phyloP scores from a whole-genome alignment of 306 rosid species.

The Cyclanthera cordifolia region DNA sequence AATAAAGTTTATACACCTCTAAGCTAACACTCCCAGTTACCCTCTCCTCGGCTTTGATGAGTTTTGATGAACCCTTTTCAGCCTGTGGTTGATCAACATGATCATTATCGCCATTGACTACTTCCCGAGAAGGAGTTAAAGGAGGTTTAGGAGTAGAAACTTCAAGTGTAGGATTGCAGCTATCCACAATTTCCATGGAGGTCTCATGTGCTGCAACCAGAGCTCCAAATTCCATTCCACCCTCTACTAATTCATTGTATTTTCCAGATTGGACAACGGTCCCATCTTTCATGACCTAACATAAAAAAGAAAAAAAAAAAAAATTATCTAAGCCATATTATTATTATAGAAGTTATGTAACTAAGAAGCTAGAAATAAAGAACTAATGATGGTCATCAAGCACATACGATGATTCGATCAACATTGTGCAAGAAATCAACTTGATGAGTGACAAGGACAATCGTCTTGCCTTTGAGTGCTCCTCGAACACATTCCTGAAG shows the following conservation, averaged over 20 bases:
- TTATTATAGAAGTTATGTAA: no score
- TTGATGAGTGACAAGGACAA: slow-evolving; percentile 87
- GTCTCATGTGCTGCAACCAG: slow-evolving; percentile 78
- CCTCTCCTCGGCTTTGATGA: slow-evolving; percentile 35
- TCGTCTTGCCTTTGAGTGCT: slow-evolving; percentile 59
- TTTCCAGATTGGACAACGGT: slow-evolving; percentile 69
- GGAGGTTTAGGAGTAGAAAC: slow-evolving; percentile 30
- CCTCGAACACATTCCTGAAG: slow-evolving; percentile 85
- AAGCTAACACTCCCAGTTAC: slow-evolving; percentile 73
- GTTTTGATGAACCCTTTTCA: slow-evolving; percentile 25
- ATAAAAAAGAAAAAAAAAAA: background rate
- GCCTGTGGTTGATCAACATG: slow-evolving; percentile 38
- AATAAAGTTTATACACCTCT: slow-evolving; percentile 70
- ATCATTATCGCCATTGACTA: slow-evolving; percentile 37
- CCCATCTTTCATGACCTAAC: slow-evolving; percentile 83
- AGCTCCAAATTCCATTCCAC: slow-evolving; percentile 60
- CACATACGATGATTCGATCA: slow-evolving; percentile 54
- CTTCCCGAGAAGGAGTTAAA: slow-evolving; percentile 21
- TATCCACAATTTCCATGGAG: slow-evolving; percentile 88
- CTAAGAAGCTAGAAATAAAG: no score
- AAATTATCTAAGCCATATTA: background rate
- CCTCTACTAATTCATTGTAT: slow-evolving; percentile 45
- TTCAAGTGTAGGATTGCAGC: slow-evolving; percentile 23
- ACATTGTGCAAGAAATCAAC: slow-evolving; percentile 91
- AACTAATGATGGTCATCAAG: background rate